A percentile compares a stretch with the other conserved stretches of the same genome.
phyloP scores from a whole-genome alignment of 345 rosid genomes.

The Populus alba region DNA sequence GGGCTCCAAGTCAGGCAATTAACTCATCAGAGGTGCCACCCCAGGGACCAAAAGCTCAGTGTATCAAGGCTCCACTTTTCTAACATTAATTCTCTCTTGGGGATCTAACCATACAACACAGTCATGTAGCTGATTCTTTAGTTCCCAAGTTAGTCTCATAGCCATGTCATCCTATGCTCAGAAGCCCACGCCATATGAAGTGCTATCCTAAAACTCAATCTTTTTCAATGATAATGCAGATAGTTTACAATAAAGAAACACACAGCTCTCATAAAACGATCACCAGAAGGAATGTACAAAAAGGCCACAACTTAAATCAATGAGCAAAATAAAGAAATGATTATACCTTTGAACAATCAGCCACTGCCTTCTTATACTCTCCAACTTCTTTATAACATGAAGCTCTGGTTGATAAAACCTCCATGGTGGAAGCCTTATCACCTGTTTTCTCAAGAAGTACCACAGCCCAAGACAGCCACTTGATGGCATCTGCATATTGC shows the following conservation, averaged over 20 bases:
- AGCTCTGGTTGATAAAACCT: slow-evolving; percentile 82
- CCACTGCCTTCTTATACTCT: slow-evolving; percentile 96
- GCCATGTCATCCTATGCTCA: not conserved
- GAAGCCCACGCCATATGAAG: not conserved
- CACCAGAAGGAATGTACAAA: not conserved
- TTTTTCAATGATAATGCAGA: not conserved
- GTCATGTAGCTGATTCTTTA: not conserved
- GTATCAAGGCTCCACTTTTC: not conserved
- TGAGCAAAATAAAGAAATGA: slow-evolving; percentile 1
- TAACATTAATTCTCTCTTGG: not conserved
- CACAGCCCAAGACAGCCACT: slow-evolving; percentile 98
- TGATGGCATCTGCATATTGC: slow-evolving; percentile 94
- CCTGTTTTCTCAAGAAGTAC: slow-evolving; percentile 74
- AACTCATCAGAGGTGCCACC: not conserved
- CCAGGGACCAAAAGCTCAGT: not conserved
- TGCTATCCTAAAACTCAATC: not conserved
- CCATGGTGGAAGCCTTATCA: slow-evolving; percentile 46
- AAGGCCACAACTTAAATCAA: not conserved
- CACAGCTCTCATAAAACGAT: not conserved
- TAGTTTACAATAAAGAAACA: not conserved
- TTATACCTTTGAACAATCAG: slow-evolving; percentile 86
- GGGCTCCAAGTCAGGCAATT: not conserved
- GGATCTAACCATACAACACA: not conserved
- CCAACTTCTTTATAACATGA: slow-evolving; percentile 99
- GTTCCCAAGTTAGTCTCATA: too few species aligned